A percentile compares a stretch with the other conserved stretches of the same genome.
These are phyloP conservation scores for Colletotrichum kahawae DNA, from an alignment of 2,329 filamentous ascomycete genomes.

Conservation along the genomic window DNA sequence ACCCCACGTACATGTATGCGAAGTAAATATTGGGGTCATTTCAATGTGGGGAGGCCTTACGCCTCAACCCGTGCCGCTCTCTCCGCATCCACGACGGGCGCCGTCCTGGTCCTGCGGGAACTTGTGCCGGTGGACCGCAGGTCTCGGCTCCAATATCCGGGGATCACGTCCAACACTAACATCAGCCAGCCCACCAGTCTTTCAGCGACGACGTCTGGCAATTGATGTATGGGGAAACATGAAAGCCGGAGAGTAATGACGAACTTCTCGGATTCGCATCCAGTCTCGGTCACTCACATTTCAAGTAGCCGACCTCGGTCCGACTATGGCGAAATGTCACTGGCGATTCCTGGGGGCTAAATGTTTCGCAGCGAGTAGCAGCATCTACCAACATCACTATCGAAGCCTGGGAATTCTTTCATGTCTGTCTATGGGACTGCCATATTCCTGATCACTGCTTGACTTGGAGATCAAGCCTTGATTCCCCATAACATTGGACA, in stretches of 20 bases:
- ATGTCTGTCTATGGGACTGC: accelerated
- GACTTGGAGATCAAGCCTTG: background rate
- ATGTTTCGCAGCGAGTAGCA: background rate
- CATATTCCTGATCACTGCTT: background rate
- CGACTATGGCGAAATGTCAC: background rate
- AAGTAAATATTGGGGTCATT: background rate
- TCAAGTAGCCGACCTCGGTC: background rate
- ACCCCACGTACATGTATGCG: background rate
- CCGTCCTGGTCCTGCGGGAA: background rate
- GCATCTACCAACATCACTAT: accelerated
- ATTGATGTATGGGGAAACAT: background rate
- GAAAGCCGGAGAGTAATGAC: accelerated
- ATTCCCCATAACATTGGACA: background rate
- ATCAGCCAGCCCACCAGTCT: background rate
- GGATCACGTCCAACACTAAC: background rate
- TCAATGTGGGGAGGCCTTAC: background rate
- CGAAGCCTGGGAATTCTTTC: background rate
- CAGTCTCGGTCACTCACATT: background rate
- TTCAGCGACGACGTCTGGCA: background rate
- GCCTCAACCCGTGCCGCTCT: too few relatives aligned
- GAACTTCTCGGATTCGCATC: background rate
- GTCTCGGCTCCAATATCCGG: background rate
- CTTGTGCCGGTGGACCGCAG: background rate
- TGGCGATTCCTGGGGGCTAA: accelerated
- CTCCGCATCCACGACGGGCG: too few relatives aligned